phyloP scores from a whole-genome alignment of 805 yeast species.

The Candida nemodendra region DNA sequence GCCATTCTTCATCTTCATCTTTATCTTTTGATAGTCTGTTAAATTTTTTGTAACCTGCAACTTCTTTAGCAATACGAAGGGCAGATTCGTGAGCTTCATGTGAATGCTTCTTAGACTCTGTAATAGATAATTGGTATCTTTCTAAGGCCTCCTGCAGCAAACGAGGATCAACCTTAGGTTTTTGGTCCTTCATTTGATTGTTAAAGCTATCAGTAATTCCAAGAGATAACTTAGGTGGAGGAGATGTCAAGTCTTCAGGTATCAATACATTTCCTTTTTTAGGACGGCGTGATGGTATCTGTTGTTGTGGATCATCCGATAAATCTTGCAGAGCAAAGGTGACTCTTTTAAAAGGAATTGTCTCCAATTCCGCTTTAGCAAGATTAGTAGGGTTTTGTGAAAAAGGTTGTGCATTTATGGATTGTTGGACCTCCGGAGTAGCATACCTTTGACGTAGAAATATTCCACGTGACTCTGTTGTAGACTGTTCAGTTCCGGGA shows the following conservation, averaged over 20 bases:
- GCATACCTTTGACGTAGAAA: neutral
- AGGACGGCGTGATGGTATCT: constrained; percentile 57
- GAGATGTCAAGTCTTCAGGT: constrained; percentile 66
- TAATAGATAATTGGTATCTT: constrained; percentile 49
- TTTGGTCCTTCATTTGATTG: constrained; percentile 28
- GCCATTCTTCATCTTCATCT: constrained; percentile 28
- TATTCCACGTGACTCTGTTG: neutral
- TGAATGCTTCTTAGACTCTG: constrained; percentile 70
- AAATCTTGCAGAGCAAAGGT: constrained; percentile 50
- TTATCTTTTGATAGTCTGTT: constrained; percentile 22
- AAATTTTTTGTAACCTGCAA: constrained; percentile 41
- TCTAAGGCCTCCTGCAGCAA: constrained; percentile 59
- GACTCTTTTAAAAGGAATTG: constrained; percentile 43
- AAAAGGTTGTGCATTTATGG: neutral
- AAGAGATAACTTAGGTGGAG: constrained; percentile 60
- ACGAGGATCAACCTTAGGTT: constrained; percentile 38
- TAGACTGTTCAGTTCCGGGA: neutral
- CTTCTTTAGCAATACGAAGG: constrained; percentile 66
- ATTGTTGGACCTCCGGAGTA: constrained; percentile 7
- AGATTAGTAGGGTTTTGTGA: constrained; percentile 4
- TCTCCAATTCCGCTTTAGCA: constrained; percentile 22
- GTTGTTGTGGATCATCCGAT: constrained; percentile 57
- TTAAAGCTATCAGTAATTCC: constrained; percentile 59
- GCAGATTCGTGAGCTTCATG: constrained; percentile 76
- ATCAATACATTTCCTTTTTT: constrained; percentile 52